Base-by-base conservation (phyloP, 495 filamentous ascomycete genomes). In the Pseudotulostoma volvatum region DNA sequence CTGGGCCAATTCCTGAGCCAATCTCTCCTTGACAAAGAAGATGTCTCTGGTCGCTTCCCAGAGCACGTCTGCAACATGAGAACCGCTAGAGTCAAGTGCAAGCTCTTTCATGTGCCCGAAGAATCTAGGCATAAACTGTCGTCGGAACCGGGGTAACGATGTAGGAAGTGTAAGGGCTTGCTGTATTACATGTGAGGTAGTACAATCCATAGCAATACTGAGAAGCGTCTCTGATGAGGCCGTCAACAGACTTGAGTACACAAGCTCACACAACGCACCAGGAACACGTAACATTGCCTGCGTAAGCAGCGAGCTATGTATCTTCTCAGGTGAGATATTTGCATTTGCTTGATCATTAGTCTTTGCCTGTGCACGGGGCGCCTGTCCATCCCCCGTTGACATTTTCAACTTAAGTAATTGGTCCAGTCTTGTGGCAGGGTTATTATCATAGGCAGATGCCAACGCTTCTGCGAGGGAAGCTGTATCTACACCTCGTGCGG, bases 21-120 rank as follows among this genome's bases (percentile, higher is more conserved):
- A 67, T 7, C 70, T 57, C 50, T 82, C 77, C 35, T 77, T 70
- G 43, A 81, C 66, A 44, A 79, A 78, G 37, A 71, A 73, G 34
- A 79, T 63, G 34, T 74, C 71, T 30, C 66, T 62, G 8, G 79
- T 77, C 16, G 72, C 77, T 8, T 63, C 44, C 70, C 87, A 86
- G 19, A 93, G 64, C 14, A 74, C 64, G 54, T 87, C 84, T 9
- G 93, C 67, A 14, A 94, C 72, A 51, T 80, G 80, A 11, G 80
- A 85, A 18, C 80, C 86, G 38, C 76, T 68, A 33, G 68, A 70
- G 41, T 84, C 74, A 18, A 74, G 56, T 0, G 86, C 76, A 23
- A 97, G 68, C 1, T 72, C 64, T 25, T 67, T 65, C 4, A 80
- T 56, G 42, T 75, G 59, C 14, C 71, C 66, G 19, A 61, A 66